phyloP scores from a whole-genome alignment of 140 eudicot genomes.

The Flaveria floridana region DNA sequence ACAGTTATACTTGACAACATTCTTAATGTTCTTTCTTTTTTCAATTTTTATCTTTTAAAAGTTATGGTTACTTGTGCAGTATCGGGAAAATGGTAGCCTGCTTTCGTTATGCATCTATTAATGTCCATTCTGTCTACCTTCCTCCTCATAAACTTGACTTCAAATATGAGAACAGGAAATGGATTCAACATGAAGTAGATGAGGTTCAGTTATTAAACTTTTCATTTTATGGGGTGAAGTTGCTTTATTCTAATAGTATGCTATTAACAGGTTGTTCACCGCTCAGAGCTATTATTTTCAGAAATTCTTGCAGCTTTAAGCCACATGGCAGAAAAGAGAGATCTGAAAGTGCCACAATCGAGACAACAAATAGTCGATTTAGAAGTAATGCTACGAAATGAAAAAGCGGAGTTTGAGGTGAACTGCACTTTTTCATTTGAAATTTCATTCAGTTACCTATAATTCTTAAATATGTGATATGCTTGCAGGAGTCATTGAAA shows the following conservation, averaged over 20 bases:
- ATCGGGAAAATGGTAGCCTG: constrained; percentile 98
- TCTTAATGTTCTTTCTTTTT: not conserved
- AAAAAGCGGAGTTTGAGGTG: constrained; percentile 81
- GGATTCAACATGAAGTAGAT: constrained; percentile 78
- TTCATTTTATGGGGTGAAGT: not conserved
- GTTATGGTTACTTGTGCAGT: constrained; percentile 44
- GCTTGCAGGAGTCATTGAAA: constrained; percentile 57
- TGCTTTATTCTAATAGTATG: constrained; percentile 29
- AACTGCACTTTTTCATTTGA: not conserved
- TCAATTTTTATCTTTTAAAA: not conserved
- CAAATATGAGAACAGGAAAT: constrained; percentile 65
- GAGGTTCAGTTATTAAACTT: constrained; percentile 51
- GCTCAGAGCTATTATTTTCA: constrained; percentile 69
- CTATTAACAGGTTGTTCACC: constrained; percentile 58
- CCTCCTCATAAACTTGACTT: constrained; percentile 92
- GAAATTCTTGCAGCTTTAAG: constrained; percentile 61
- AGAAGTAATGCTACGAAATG: constrained; percentile 65
- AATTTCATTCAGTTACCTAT: not conserved
- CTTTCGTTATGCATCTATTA: constrained; percentile 96
- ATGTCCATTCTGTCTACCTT: constrained; percentile 94
- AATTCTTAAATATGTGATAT: constrained; percentile 8
- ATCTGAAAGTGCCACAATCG: constrained; percentile 38
- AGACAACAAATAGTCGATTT: constrained; percentile 58
- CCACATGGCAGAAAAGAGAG: constrained; percentile 53
- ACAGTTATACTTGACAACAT: not conserved